phyloP scores from a whole-genome alignment of 2,329 filamentous ascomycete genomes.

The Rutstroemia sp. region DNA sequence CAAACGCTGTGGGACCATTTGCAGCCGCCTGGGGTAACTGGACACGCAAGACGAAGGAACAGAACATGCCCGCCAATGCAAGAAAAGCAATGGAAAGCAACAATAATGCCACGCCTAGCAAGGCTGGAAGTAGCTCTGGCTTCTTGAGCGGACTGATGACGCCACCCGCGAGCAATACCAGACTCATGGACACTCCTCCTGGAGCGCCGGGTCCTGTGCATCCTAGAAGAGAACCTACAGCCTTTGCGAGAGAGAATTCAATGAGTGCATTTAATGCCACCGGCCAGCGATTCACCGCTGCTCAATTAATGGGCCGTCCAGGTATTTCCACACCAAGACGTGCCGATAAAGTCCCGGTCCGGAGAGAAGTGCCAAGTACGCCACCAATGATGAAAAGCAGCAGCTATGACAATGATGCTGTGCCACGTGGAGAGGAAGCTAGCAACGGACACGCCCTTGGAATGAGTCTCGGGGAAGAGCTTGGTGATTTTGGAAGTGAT shows the following conservation, averaged over 20 bases:
- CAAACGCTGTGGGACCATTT: conserved; percentile 67
- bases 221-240: conserved; percentile 39
- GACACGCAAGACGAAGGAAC: conserved; percentile 50
- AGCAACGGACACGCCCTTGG: background rate
- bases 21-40: conserved; percentile 97
- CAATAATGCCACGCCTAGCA: conserved; percentile 14
- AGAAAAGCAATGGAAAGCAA: conserved; percentile 14
- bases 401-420: conserved; percentile 55
- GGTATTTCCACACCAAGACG: conserved; percentile 29
- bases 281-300: conserved; percentile 48
- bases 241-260: conserved; percentile 1
- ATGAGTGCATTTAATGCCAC: conserved; percentile 52
- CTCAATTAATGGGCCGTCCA: conserved; percentile 31
- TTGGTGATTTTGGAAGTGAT: conserved; percentile 19
- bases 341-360: conserved; percentile 35
- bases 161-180: conserved; percentile 60
- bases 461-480: conserved; percentile 3
- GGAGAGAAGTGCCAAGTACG: conserved; percentile 36
- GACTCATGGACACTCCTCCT: conserved; percentile 7
- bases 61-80: conserved; percentile 31
- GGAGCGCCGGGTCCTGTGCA: conserved; percentile 23
- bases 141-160: conserved; percentile 79
- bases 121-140: conserved; percentile 39
- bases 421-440: conserved; percentile 32
- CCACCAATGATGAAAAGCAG: conserved; percentile 54